phyloP scores from a whole-genome alignment of 768 basidiomycete genomes.

The Dendrothele bispora region DNA sequence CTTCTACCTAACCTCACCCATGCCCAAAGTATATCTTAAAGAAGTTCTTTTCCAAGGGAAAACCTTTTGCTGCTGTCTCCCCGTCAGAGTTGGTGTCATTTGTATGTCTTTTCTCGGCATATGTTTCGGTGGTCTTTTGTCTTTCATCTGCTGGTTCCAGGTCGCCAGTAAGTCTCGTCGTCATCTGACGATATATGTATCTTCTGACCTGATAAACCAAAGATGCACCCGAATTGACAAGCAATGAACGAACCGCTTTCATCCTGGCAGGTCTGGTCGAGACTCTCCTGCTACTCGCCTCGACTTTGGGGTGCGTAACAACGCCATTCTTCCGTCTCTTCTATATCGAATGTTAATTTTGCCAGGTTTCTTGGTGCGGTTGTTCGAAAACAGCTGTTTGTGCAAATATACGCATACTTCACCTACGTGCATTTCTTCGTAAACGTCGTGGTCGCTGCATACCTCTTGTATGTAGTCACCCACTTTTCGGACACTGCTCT shows the following conservation, averaged over 20 bases:
- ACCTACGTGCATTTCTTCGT: slow-evolving; percentile 57
- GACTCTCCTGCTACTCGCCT: slow-evolving; percentile 50
- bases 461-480: slow-evolving; percentile 50
- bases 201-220: slow-evolving; percentile 1
- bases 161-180: slow-evolving; percentile 46
- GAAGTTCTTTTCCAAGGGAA: slow-evolving; percentile 48
- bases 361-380: slow-evolving; percentile 62
- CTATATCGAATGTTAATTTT: background rate
- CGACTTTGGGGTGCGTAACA: slow-evolving; percentile 51
- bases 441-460: slow-evolving; percentile 52
- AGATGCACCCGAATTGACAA: slow-evolving; percentile 36
- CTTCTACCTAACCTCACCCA: background rate
- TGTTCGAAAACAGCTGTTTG: slow-evolving; percentile 60
- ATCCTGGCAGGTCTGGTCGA: slow-evolving; percentile 53
- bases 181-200: too few relatives aligned
- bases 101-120: slow-evolving; percentile 54
- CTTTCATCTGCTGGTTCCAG: slow-evolving; percentile 62
- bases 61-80: slow-evolving; percentile 63
- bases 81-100: slow-evolving; percentile 61
- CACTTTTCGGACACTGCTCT: slow-evolving; percentile 44
- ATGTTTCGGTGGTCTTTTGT: slow-evolving; percentile 51
- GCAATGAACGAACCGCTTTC: slow-evolving; percentile 40
- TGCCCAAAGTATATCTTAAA: slow-evolving; percentile 32
- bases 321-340: slow-evolving; percentile 2
- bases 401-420: slow-evolving; percentile 55